These are phyloP conservation scores for Akanthomyces uredinophilus DNA, from an alignment of 2,329 filamentous ascomycete species.

Conservation along the genomic window DNA sequence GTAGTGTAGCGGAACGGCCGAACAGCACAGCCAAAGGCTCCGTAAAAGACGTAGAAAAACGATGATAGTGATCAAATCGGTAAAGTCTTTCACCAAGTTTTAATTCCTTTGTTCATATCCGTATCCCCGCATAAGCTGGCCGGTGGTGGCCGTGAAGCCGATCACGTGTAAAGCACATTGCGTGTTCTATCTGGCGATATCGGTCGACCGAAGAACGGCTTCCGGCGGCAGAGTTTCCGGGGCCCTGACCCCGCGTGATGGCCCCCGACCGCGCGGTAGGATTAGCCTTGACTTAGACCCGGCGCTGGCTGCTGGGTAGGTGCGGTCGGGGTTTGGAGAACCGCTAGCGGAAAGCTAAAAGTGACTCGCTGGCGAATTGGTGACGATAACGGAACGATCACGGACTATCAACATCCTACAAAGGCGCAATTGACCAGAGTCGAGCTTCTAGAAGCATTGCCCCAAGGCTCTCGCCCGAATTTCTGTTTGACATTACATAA, in stretches of 20 bases:
- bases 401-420: not conserved
- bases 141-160: slow-evolving; percentile 7
- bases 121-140: not conserved
- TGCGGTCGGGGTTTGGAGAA: not conserved
- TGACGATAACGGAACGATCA: not conserved
- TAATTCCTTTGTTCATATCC: not conserved
- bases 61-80: not conserved
- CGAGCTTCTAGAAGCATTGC: too few species aligned
- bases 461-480: too few species aligned
- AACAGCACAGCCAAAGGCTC: not conserved
- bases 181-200: slow-evolving; percentile 1
- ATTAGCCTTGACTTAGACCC: not conserved
- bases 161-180: slow-evolving; percentile 7
- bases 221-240: slow-evolving; percentile 4
- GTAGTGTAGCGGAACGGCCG: not conserved
- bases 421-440: too few species aligned
- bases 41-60: not conserved
- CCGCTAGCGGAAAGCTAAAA: not conserved
- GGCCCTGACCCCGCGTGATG: not conserved
- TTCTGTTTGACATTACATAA: too few species aligned
- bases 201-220: slow-evolving; percentile 2
- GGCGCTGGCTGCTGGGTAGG: not conserved
- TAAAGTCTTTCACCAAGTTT: not conserved
- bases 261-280: not conserved
- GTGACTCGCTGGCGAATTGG: not conserved